Conservation (phyloP, 176 grass and related monocot species). For the Olyra latifolia region DNA sequence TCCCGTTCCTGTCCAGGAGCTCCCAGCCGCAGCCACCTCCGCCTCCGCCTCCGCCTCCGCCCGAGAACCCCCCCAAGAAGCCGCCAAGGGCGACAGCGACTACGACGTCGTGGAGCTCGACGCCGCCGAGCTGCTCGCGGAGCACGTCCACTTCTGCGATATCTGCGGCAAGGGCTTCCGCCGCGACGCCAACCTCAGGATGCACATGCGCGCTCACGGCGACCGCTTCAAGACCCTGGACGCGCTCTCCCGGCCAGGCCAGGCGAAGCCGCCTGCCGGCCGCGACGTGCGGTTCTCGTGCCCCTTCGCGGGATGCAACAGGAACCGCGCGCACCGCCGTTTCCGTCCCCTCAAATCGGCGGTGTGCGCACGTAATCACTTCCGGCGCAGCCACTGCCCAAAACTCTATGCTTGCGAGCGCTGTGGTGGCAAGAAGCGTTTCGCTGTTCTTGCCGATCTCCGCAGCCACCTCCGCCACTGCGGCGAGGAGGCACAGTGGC, state of each 20-base stretch:
- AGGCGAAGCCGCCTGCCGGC: conserved; percentile 27
- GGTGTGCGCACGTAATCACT: conserved; percentile 91
- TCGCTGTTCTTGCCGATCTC: conserved; percentile 85
- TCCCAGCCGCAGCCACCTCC: conserved; percentile 2
- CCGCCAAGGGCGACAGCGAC: conserved; percentile 37
- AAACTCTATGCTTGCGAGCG: conserved; percentile 84
- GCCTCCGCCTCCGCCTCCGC: conserved; percentile 1
- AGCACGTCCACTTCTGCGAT: conserved; percentile 90
- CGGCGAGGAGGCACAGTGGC: conserved; percentile 76
- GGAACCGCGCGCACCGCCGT: conserved; percentile 75
- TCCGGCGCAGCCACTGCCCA: conserved; percentile 94
- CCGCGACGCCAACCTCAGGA: conserved; percentile 96
- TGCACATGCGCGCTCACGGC: conserved; percentile 99
- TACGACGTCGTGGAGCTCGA: conserved; percentile 90
- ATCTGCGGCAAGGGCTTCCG: conserved; percentile 97
- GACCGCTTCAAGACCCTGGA: conserved; percentile 95
- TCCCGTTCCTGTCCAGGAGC: conserved; percentile 30
- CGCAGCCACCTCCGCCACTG: conserved; percentile 91
- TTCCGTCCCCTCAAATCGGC: conserved; percentile 92
- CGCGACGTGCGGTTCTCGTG: conserved; percentile 79
- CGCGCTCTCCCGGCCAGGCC: conserved; percentile 74
- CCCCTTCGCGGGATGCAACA: conserved; percentile 75
- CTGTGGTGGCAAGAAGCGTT: conserved; percentile 83
- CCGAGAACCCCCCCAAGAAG: conserved; percentile 27
- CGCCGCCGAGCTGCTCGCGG: conserved; percentile 72